These are phyloP conservation scores for Acanthamoeba triangularis DNA, from an alignment of 208 protist genomes.

Conservation along the genomic window DNA sequence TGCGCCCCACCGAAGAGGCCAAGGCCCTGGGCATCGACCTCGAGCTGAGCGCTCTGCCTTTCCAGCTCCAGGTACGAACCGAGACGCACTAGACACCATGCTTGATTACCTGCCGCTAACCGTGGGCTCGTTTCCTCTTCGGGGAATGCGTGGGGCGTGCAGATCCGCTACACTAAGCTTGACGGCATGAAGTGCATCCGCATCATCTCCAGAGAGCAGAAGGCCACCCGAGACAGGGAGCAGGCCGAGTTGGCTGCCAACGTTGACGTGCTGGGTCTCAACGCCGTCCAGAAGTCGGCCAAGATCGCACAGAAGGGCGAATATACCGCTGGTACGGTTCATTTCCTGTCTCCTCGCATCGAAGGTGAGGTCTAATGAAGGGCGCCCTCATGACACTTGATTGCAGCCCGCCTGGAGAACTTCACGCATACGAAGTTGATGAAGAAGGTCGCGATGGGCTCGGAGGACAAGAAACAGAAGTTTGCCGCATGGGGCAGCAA, in stretches of 20 bases:
- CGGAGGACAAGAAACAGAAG: not conserved
- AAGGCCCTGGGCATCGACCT: slow-evolving; percentile 35
- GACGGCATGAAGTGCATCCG: slow-evolving; percentile 76
- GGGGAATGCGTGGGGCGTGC: not conserved
- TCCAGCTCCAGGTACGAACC: slow-evolving; percentile 38
- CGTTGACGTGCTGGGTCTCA: slow-evolving; percentile 66
- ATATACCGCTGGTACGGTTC: slow-evolving; percentile 5
- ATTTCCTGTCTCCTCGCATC: no score
- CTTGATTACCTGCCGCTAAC: no score
- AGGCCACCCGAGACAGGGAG: not conserved
- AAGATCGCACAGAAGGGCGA: slow-evolving; percentile 75
- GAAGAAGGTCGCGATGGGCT: slow-evolving; percentile 18
- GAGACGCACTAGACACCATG: no score
- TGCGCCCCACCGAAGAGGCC: slow-evolving; percentile 11
- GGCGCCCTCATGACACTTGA: no score
- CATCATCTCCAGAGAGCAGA: slow-evolving; percentile 22
- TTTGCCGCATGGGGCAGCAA: not conserved
- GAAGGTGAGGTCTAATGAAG: no score
- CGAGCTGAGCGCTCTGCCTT: slow-evolving; percentile 1
- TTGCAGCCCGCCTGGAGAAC: slow-evolving; percentile 64
- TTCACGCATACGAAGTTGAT: slow-evolving; percentile 20
- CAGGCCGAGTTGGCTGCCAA: slow-evolving; percentile 65
- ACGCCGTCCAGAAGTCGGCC: slow-evolving; percentile 63
- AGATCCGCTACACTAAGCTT: slow-evolving; percentile 69
- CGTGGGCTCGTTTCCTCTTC: not conserved